Evolutionary conservation across 225 moss, liverwort and hornwort genomes (phyloP).

Genomic region (Pseudoscleropodium purum): DNA sequence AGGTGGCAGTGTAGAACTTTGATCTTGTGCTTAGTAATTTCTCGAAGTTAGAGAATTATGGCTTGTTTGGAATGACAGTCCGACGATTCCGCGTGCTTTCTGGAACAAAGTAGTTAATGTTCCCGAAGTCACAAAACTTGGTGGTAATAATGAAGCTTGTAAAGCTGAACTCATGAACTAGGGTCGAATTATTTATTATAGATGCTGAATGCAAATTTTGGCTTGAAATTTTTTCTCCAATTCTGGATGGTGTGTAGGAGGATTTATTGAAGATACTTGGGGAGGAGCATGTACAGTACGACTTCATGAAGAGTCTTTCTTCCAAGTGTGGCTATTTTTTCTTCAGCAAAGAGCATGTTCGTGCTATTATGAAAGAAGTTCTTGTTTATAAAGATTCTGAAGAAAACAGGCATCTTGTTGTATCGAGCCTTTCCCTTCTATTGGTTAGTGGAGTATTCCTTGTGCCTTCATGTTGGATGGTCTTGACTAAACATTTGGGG

Average conservation of each 20-base stretch:
- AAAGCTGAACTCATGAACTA: neutral
- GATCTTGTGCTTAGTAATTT: neutral
- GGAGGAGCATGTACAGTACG: constrained; percentile 75
- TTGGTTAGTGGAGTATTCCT: constrained; percentile 48
- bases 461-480: neutral
- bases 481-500: neutral
- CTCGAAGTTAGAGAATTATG: neutral
- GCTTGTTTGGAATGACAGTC: neutral
- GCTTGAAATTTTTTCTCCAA: neutral
- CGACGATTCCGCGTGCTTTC: neutral
- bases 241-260: constrained; percentile 45
- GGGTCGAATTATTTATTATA: neutral
- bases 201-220: neutral
- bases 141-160: neutral
- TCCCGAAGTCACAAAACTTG: neutral
- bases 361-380: constrained; percentile 51
- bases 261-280: constrained; percentile 65
- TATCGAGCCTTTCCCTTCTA: constrained; percentile 62
- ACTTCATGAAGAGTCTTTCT: constrained; percentile 71
- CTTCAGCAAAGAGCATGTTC: constrained; percentile 79
- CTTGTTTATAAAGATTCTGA: constrained; percentile 46
- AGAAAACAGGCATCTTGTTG: constrained; percentile 47
- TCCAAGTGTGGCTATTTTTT: constrained; percentile 74
- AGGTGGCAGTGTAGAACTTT: neutral
- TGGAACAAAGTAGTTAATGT: neutral